Conservation (phyloP, 2,329 filamentous ascomycete species). For the Diaporthe eres region DNA sequence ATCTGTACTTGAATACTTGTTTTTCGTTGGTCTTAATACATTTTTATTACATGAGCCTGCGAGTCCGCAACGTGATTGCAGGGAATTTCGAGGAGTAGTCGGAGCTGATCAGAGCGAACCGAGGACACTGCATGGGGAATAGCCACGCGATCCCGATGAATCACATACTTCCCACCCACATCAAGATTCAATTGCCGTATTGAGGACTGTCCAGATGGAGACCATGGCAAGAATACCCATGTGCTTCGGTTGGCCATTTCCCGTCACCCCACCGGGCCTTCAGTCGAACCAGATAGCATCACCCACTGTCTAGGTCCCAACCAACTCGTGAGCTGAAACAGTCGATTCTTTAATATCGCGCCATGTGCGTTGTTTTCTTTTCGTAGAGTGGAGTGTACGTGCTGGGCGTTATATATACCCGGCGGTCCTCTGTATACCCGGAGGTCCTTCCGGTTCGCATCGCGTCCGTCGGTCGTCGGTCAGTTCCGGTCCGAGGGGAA, state of each 20-base stretch:
- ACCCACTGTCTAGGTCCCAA: too few species aligned
- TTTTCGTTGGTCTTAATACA: not conserved
- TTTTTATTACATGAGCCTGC: not conserved
- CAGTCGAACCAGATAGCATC: too few species aligned
- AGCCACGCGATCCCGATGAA: too few species aligned
- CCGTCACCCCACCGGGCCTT: not conserved
- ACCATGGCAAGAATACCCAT: not conserved
- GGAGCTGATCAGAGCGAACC: not conserved
- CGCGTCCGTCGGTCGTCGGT: not conserved
- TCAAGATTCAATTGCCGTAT: not conserved
- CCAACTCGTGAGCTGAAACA: not conserved
- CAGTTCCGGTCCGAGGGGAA: accelerated
- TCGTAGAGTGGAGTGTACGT: not conserved
- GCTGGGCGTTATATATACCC: not conserved
- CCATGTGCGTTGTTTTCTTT: too few species aligned
- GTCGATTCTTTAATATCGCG: not conserved
- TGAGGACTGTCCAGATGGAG: not conserved
- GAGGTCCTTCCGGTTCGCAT: not conserved
- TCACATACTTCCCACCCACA: too few species aligned
- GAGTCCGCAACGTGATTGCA: not conserved
- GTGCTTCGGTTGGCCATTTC: too few species aligned
- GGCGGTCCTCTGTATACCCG: too few species aligned
- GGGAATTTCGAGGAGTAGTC: not conserved
- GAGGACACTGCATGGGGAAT: not conserved
- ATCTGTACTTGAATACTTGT: not conserved